Evolutionary conservation across 106 monocot species (phyloP).

Genomic region (Acorus calamus): DNA sequence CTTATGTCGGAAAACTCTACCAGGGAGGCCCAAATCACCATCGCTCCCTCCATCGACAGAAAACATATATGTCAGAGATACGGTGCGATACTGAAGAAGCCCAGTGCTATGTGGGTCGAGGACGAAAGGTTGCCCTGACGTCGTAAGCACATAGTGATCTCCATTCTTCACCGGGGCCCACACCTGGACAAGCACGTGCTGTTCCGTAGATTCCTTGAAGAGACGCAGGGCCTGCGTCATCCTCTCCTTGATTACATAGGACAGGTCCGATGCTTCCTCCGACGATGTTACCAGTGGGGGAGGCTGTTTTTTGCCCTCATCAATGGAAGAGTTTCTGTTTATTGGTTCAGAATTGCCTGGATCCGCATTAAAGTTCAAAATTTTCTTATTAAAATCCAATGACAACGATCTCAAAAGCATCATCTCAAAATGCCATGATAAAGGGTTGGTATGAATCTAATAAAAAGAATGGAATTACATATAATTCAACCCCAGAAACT

Average conservation of each 20-base stretch:
- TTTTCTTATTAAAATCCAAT: neutral
- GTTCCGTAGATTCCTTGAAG: constrained; percentile 62
- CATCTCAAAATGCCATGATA: neutral
- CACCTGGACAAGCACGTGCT: constrained; percentile 65
- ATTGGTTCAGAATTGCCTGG: constrained; percentile 25
- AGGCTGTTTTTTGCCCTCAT: constrained; percentile 8
- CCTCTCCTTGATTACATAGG: constrained; percentile 44
- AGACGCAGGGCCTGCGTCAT: constrained; percentile 61
- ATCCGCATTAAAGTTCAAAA: neutral
- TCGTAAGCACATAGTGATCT: constrained; percentile 49
- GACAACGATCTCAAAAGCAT: neutral
- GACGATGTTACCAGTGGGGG: constrained; percentile 5
- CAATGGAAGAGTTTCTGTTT: constrained; percentile 10
- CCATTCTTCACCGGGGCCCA: constrained; percentile 76
- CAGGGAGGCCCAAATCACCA: constrained; percentile 60
- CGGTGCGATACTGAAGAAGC: constrained; percentile 57
- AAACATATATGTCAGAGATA: constrained; percentile 54
- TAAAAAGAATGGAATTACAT: too few species aligned
- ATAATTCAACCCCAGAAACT: too few species aligned
- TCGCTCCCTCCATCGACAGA: constrained; percentile 46
- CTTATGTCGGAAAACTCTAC: constrained; percentile 55
- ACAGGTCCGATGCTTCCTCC: constrained; percentile 19
- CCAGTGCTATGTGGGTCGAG: constrained; percentile 39
- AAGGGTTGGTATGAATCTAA: neutral
- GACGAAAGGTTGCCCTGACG: constrained; percentile 78